phyloP scores from a whole-genome alignment of 2,329 filamentous ascomycete genomes.

The Epichloe typhina region DNA sequence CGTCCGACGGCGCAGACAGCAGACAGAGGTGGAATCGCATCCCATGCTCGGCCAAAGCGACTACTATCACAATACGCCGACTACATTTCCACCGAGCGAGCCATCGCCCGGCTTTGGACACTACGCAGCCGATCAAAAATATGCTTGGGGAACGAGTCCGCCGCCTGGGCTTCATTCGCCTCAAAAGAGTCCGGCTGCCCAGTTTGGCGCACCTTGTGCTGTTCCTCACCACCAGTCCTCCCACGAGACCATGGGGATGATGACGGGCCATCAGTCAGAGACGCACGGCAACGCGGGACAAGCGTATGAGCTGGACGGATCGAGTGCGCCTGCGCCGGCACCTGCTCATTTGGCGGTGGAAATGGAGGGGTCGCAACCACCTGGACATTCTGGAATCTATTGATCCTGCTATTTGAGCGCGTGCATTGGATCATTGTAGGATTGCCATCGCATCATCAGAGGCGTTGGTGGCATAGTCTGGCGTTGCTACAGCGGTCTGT shows the following conservation, averaged over 20 bases:
- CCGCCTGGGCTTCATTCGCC: neutral
- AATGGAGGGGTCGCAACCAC: slow-evolving; percentile 6
- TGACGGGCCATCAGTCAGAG: neutral
- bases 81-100: slow-evolving; percentile 11
- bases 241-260: neutral
- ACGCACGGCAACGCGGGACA: neutral
- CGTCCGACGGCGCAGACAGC: slow-evolving; percentile 15
- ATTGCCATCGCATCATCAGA: neutral
- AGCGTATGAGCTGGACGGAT: slow-evolving; percentile 10
- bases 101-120: slow-evolving; percentile 9
- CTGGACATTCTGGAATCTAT: neutral
- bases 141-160: slow-evolving; percentile 5
- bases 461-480: neutral
- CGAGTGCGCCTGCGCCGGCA: neutral
- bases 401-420: neutral
- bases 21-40: slow-evolving; percentile 16
- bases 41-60: slow-evolving; percentile 16
- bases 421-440: neutral
- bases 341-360: slow-evolving; percentile 2
- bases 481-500: neutral
- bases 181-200: neutral
- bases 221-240: neutral
- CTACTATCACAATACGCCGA: slow-evolving; percentile 8
- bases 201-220: neutral
- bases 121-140: slow-evolving; percentile 7